Evolutionary conservation across 1,139 yeast genomes (phyloP), one percentile per base, ranked within the genome.

Genomic region (Hyphopichia wangnamkhiaoensis): DNA sequence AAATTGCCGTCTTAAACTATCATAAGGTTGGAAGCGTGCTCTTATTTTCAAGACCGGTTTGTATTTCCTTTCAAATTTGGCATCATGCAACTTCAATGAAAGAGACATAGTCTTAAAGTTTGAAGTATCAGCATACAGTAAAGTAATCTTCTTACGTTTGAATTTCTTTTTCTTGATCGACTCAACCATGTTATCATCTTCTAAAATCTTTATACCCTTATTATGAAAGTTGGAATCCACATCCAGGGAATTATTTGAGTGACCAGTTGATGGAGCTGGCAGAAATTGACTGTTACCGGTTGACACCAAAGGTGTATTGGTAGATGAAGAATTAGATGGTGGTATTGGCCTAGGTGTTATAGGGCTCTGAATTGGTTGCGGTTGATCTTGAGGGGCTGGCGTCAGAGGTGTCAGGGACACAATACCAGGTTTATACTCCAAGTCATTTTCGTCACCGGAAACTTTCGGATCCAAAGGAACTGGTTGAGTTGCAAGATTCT

Each of bases 21-120:
- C 72, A 55, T 89, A 89, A 0, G 93, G 80, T 45, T 84, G 79
- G 53, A 82, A 88, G 40, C 85, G 71, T 7, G 83, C 84, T 31
- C 82, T 67, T 10, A 89, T 59, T 37, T 75, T 76, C 41, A 89
- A 55, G 17, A 64, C 67, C 0, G 96, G 93, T 2, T 57, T 48
- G 45, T 74, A 71, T 37, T 66, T 65, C 1, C 60, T 65, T n/a
- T 56, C 58, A 38, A 59, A 65, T 40, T 66, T 65, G 27, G 53
- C 49, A 30, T 70, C 60, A 31, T 54, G 56, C 28, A 76, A 46
- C 4, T 64, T 56, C 43, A 76, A 56, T 3, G 61, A 48, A 30
- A 76, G 54, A 31, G 71, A 67, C 58, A 75, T 55, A 1, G 78
- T 71, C 40, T 59, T 63, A 43, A 75, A 70, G 34, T 64, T 64